phyloP scores from a whole-genome alignment of 2,329 filamentous ascomycete species.

The Aspergillus pseudotamarii region DNA sequence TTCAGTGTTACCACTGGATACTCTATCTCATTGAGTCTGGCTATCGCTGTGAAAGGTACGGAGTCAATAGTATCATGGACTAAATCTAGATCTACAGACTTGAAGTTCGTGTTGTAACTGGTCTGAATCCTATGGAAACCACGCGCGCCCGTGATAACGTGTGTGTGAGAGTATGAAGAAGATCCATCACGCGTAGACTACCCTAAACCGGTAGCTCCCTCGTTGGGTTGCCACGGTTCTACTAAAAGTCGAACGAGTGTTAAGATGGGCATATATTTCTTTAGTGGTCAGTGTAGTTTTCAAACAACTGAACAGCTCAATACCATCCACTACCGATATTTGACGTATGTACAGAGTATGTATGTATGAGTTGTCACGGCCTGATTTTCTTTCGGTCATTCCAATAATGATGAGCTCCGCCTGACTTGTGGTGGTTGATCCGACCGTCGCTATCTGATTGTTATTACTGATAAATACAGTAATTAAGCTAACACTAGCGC shows the following conservation, averaged over 20 bases:
- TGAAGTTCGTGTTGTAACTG: neutral
- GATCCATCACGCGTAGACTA: slow-evolving; percentile 16
- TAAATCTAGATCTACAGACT: neutral
- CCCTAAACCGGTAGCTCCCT: neutral
- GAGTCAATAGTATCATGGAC: neutral
- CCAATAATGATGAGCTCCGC: slow-evolving; percentile 18
- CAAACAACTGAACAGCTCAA: neutral
- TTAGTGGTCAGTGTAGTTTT: neutral
- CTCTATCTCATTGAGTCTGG: too few relatives aligned
- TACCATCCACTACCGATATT: neutral
- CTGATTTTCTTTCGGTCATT: slow-evolving; percentile 15
- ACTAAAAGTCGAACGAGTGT: neutral
- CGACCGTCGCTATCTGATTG: slow-evolving; percentile 21
- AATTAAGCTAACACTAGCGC: slow-evolving; percentile 16
- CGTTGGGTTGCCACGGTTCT: neutral
- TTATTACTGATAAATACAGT: slow-evolving; percentile 6
- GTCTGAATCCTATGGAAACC: neutral
- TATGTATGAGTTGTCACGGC: slow-evolving; percentile 25
- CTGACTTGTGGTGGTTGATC: slow-evolving; percentile 27
- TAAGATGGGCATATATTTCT: neutral
- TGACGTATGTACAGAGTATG: slow-evolving; percentile 3
- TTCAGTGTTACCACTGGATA: neutral
- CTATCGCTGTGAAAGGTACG: too few relatives aligned
- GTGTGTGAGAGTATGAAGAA: neutral
- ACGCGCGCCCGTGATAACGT: neutral